Conservation (phyloP, 2,329 filamentous ascomycete species). For the Zymoseptoria brevis region DNA sequence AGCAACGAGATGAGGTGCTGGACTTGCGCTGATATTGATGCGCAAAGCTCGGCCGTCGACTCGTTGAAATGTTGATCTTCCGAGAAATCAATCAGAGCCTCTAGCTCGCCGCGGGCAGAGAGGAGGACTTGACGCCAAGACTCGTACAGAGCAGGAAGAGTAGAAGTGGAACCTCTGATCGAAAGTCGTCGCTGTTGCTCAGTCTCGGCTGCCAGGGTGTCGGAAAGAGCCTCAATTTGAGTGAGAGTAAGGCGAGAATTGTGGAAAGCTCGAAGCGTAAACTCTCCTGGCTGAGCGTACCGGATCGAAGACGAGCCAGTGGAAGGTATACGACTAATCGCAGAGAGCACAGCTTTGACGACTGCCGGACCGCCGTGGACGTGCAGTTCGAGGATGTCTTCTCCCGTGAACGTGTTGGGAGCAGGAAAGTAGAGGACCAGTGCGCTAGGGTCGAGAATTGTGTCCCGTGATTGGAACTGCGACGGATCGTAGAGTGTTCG, state of each 20-base stretch:
- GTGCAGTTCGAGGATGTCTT: conserved; percentile 86
- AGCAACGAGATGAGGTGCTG: conserved; percentile 55
- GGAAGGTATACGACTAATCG: conserved; percentile 45
- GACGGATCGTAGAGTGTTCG: conserved; percentile 62
- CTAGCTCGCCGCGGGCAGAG: conserved; percentile 78
- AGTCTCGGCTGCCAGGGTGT: conserved; percentile 60
- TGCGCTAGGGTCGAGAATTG: conserved; percentile 65
- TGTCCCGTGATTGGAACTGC: conserved; percentile 32
- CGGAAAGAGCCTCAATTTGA: conserved; percentile 62
- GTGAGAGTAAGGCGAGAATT: conserved; percentile 79
- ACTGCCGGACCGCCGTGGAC: conserved; percentile 89
- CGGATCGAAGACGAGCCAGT: conserved; percentile 46
- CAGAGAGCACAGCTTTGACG: conserved; percentile 73
- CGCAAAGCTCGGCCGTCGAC: conserved; percentile 62
- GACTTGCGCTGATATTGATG: conserved; percentile 61
- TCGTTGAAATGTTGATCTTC: conserved; percentile 98
- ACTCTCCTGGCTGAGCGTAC: conserved; percentile 91
- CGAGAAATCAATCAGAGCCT: conserved; percentile 92
- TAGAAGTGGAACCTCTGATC: conserved; percentile 61
- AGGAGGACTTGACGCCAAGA: conserved; percentile 70
- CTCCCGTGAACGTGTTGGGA: conserved; percentile 79
- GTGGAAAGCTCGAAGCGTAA: conserved; percentile 84
- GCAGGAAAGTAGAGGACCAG: conserved; percentile 74
- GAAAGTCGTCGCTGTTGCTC: conserved; percentile 88
- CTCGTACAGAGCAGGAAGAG: conserved; percentile 70